Evolutionary conservation across 225 moss, liverwort and hornwort species (phyloP), one percentile per base, ranked within the genome.

Genomic region (Neckera pumila): DNA sequence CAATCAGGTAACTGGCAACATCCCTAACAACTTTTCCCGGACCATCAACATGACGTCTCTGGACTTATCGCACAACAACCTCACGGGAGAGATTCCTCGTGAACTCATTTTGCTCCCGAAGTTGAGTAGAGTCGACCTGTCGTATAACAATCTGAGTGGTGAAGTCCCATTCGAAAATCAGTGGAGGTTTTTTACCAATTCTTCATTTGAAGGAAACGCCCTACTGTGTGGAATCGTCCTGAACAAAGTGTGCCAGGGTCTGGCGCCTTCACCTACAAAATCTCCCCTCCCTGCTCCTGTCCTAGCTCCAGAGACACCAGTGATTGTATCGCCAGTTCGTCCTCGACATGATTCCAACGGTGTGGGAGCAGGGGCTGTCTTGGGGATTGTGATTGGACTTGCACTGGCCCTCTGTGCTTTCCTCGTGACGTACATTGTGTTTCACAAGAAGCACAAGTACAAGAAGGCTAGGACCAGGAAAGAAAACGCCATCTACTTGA

Each of bases 21-120:
- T 96, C 81, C 94, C 96, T 42, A 2, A 8, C 31, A 66, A 78
- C n/a, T 71, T 93, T 87, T 80, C 84, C 15, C 79, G 70, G 56
- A 51, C 86, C 59, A 90, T 84, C 17, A 87, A 89, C 61, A 72
- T 94, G 36, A 80, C 71, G 26, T 30, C 28, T n/a, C 84, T 97
- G 33, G 92, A 96, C 87, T 69, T 97, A 61, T 96, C 95, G 21
- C 82, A 86, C 75, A 95, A 97, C 89, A 80, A 90, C 23, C 90
- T 97, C 57, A 92, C 77, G 38, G 95, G 95, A 45, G 62, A 74
- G 43, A 91, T 95, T 21, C 95, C 95, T 34, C 33, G 14, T 17
- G 90, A 86, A 63, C 90, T 95, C 26, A 90, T 86, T 25, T 82
- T 87, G 14, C 77, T 90, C 30, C 27, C 86, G 42, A 85, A 21